These are phyloP conservation scores for Trichoderma lentiforme DNA, from an alignment of 2,329 filamentous ascomycete species.

Conservation along the genomic window DNA sequence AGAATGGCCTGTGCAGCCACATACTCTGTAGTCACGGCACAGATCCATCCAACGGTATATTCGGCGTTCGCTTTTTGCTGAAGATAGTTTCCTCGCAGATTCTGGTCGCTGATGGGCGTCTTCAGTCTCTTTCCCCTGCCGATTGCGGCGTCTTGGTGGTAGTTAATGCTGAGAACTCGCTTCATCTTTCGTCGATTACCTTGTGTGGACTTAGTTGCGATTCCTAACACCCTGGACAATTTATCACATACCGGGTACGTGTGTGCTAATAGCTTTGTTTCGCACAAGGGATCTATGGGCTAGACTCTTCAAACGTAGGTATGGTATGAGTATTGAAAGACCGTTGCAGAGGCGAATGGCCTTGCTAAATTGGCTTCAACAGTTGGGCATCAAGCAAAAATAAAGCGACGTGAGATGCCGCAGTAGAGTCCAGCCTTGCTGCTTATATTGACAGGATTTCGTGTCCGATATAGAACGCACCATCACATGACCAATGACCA, in stretches of 20 bases:
- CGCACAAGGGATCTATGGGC: too few species aligned
- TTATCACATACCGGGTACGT: too few species aligned
- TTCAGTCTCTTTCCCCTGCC: not conserved
- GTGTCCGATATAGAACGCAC: not conserved
- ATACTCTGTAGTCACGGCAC: not conserved
- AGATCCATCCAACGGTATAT: not conserved
- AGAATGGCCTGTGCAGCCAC: not conserved
- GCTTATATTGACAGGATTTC: not conserved
- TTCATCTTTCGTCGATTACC: not conserved
- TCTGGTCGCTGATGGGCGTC: not conserved
- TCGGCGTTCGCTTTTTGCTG: not conserved
- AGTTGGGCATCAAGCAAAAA: not conserved
- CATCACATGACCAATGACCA: not conserved
- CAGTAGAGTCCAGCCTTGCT: not conserved
- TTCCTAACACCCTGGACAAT: too few species aligned
- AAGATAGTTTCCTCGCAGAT: too few species aligned
- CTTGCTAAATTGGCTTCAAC: not conserved
- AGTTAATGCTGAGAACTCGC: not conserved
- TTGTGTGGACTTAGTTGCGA: not conserved
- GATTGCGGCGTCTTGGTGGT: not conserved
- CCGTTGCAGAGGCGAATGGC: too few species aligned
- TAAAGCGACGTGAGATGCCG: too few species aligned
- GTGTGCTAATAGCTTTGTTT: not conserved
- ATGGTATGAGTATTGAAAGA: too few species aligned
- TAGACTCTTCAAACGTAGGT: too few species aligned